Evolutionary conservation across 257 asterid species (phyloP), one percentile per base, ranked within the genome.

Genomic region (Echium plantagineum): DNA sequence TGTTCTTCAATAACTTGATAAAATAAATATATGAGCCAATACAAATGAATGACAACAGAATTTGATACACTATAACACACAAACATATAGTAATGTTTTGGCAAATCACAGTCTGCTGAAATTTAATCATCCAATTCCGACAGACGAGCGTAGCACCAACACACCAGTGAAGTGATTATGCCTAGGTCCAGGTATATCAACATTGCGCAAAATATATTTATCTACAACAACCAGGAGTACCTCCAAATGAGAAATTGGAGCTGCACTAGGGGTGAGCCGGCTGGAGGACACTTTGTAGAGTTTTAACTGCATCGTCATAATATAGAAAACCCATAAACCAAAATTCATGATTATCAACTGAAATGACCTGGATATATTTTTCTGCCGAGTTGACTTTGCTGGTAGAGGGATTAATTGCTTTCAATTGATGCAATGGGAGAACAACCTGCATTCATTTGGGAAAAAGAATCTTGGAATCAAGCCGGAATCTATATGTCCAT

Each of bases 271-370:
- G 47, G 4, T 21, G 63, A 66, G 48, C 59, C 28, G 57, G 57
- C 67, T 49, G 64, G 60, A 86, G 64, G 22, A 78, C 75, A 31
- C 82, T 81, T 69, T 80, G 83, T 18, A 93, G 81, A 81, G 75
- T 80, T 65, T 81, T 83, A 18, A 81, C 94, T 19, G 99, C 97
- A 17, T 89, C 79, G 4, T 60, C 75, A 53, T 93, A 93, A 55
- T 86, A 77, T 63, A 93, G 71, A 38, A 93, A 93, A 42, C 99
- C 99, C 97, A 89, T 81, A 72, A 75, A 84, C 97, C 99, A 93
- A 75, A 89, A 93, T 65, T 93, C 99, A 57, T 93, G 96, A 81
- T 76, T 81, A 69, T 89, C 99, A 20, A 89, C 78, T 4, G 97
- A 91, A 73, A 91, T 84, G 52, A 84, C 78, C 78, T 89, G 97